Conservation (phyloP, 192 early-diverging fungal genomes). For the Anaeromyces robustus region DNA sequence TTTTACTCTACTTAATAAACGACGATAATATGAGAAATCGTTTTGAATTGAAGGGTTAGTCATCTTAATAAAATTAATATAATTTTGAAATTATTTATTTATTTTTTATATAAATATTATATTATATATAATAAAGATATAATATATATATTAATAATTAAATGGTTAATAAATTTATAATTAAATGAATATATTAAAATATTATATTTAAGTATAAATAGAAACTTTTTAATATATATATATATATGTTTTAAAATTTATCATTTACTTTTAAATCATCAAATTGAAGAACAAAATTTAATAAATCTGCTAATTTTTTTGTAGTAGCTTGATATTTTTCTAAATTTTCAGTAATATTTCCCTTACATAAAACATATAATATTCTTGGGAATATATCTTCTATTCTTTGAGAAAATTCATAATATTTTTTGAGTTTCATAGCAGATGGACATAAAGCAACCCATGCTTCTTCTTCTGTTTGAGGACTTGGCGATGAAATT, state of each 20-base stretch:
- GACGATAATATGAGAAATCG: constrained; percentile 94
- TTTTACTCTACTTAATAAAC: constrained; percentile 67
- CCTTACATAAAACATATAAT: constrained; percentile 33
- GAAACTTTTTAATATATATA: too few relatives aligned
- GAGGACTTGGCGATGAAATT: constrained; percentile 63
- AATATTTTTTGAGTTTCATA: constrained; percentile 59
- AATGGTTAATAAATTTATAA: too few relatives aligned
- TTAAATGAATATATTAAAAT: too few relatives aligned
- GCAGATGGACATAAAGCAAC: constrained; percentile 66
- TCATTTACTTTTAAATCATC: constrained; percentile 71
- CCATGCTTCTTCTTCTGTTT: constrained; percentile 84
- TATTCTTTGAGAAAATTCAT: constrained; percentile 59
- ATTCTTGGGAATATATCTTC: constrained; percentile 22
- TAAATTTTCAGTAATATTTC: constrained; percentile 35
- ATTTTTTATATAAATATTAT: too few relatives aligned
- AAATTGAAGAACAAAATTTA: constrained; percentile 80
- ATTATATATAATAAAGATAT: too few relatives aligned
- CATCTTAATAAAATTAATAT: constrained; percentile 37
- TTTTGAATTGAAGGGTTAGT: constrained; percentile 76
- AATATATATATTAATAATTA: too few relatives aligned
- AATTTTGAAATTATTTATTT: too few relatives aligned
- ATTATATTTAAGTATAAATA: too few relatives aligned
- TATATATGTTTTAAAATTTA: too few relatives aligned
- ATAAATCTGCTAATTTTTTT: constrained; percentile 61
- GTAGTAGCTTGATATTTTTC: constrained; percentile 64